Base-by-base conservation (phyloP, 1,284 basidiomycete species). In the Austropuccinia psidii region DNA sequence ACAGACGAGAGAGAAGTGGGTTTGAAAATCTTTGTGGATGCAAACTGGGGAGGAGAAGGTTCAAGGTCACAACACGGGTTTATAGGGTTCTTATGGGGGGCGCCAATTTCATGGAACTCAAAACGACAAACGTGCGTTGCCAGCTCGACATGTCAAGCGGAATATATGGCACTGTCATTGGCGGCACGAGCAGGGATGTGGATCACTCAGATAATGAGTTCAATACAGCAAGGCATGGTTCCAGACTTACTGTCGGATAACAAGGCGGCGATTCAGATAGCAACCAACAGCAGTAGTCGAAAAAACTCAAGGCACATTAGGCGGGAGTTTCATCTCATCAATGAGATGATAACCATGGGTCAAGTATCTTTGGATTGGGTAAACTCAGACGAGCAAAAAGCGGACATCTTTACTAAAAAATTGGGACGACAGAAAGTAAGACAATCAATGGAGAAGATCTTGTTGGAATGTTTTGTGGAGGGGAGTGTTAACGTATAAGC, bases 331-430 rank as follows among this genome's bases (percentile, higher is more conserved):
- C 52, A 69, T 21, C 31, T 19, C 11, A 57, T 57, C 50, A 69
- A 69, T 24, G 54, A 69, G n/a, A 35, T 41, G 1, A 15, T 69
- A 2, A 31, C 27, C n/a, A 35, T 29, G 15, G 27, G 31, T 6
- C 11, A n/a, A 13, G 35, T 58, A 4, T 19, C n/a, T 3, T 29
- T 66, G 7, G 31, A 65, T 15, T 65, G 62, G 62, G 45, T 65
- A 8, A 15, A 29, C 3, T 35, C 47, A 2, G 6, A 9, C 2
- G 9, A 67, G 31, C 65, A 67, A 52, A 17, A 50, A 8, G 65
- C 65, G 31, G 37, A 68, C 37, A 69, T 69, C 35, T 69, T 69
- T 39, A 69, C 66, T 19, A 69, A 69, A 41, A 54, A 35, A 5
- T 31, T 69, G 8, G 54, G 66, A 41, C 52, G 58, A 43, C 9